phyloP scores from a whole-genome alignment of 1,284 basidiomycete species.

The Ustilago crameri region DNA sequence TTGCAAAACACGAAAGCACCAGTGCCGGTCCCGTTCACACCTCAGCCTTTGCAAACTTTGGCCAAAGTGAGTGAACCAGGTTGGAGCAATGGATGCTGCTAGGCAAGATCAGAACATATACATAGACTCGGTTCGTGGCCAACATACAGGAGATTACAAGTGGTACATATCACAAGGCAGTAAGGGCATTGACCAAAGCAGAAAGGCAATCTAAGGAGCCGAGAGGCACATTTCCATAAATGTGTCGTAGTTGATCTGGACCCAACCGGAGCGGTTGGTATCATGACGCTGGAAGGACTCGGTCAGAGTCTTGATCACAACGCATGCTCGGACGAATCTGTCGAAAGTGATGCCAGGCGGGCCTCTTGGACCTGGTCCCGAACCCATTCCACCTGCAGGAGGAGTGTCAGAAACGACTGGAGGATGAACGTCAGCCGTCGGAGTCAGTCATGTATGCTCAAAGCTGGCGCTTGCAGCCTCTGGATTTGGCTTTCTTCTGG shows the following conservation, averaged over 20 bases:
- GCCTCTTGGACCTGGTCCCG: constrained; percentile 20
- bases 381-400: constrained; percentile 36
- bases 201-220: constrained; percentile 29
- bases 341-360: constrained; percentile 50
- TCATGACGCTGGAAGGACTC: constrained; percentile 58
- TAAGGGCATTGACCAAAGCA: not conserved
- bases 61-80: too few species aligned
- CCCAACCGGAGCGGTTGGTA: constrained; percentile 37
- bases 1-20: too few species aligned
- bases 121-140: too few species aligned
- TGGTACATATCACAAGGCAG: not conserved
- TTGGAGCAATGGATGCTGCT: too few species aligned
- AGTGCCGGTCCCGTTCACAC: too few species aligned
- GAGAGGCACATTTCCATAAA: constrained; percentile 55
- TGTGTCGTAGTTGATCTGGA: constrained; percentile 52
- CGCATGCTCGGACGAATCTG: constrained; percentile 57
- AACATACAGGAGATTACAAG: not conserved
- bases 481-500: not conserved
- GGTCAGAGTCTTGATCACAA: constrained; percentile 60
- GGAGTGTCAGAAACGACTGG: constrained; percentile 27
- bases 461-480: not conserved
- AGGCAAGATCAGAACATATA: too few species aligned
- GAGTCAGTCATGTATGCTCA: constrained; percentile 5
- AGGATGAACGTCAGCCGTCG: constrained; percentile 20
- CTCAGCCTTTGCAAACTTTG: too few species aligned